Evolutionary conservation across 495 filamentous ascomycete genomes (phyloP), one percentile per base, ranked within the genome.

Genomic region (Neurospora sp.): DNA sequence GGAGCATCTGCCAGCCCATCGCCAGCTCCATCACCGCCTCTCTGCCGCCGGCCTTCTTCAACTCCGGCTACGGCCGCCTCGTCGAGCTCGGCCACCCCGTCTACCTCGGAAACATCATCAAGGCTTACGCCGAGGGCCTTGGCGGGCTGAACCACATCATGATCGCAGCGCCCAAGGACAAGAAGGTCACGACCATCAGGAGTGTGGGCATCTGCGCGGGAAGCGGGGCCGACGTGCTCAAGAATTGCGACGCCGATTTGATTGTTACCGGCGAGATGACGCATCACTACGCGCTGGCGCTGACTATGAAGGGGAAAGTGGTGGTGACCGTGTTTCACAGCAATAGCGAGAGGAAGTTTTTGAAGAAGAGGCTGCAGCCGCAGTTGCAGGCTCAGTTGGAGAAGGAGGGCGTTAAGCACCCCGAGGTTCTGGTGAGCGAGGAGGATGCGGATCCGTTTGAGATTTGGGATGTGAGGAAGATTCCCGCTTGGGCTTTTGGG

Each of bases 261-360:
- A 82, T 94, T 1, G 92, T 98, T 73, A 98, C 95, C 0, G 96
- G 96, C 9, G 96, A 99, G 80, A 88, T 98, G 87, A 91, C 88
- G 71, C 96, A 99, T 80, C 96, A 99, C 78, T 91, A 96, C 73
- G 92, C 95, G 13, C 86, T 99, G 48, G 89, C 92, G 39, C 91
- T 93, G 31, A 93, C 91, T 38, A 95, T 98, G 85, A 86, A 88
- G n/a, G 96, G 96, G n/a, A 90, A 91, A 73, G 89, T 87, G 72
- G 93, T 97, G 1, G 87, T 99, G 72, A 90, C 91, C 9, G 86
- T 96, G 38, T 94, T 96, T 74, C 96, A 99, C 80, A 93, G 91
- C 73, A 98, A 98, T 82, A 94, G 91, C 0, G 96, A 98, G 84
- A 81, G 95, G 17, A 91, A 89, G 2, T 98, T 93, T 77, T 81